phyloP scores from a whole-genome alignment of 2,329 filamentous ascomycete species.

The Colletotrichum horii region DNA sequence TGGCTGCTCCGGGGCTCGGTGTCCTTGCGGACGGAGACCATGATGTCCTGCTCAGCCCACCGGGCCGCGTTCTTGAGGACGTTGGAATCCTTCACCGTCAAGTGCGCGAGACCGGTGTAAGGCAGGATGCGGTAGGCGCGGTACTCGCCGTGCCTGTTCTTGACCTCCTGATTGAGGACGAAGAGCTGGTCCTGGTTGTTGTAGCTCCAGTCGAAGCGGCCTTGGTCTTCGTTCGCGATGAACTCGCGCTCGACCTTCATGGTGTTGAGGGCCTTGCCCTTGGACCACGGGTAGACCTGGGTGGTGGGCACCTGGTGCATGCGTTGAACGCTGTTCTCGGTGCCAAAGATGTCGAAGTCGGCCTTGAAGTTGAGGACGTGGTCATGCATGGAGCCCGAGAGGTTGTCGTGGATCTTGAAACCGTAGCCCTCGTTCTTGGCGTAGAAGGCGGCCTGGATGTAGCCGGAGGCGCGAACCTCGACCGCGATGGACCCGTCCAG shows the following conservation, averaged over 20 bases:
- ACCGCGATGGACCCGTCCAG: conserved; percentile 57
- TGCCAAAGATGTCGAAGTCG: conserved; percentile 57
- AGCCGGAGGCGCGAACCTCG: conserved; percentile 57
- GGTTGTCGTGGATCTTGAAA: conserved; percentile 51
- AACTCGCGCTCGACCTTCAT: conserved; percentile 53
- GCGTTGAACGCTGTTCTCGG: conserved; percentile 47
- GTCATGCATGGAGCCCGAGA: conserved; percentile 58
- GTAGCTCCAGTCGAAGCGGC: conserved; percentile 51
- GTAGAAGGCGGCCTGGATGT: conserved; percentile 56
- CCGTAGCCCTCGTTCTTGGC: conserved; percentile 52
- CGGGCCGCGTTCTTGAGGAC: conserved; percentile 48
- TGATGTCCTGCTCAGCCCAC: conserved; percentile 57
- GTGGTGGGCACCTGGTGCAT: conserved; percentile 36
- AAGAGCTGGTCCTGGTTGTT: conserved; percentile 53
- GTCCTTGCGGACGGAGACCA: conserved; percentile 56
- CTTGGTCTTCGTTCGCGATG: conserved; percentile 46
- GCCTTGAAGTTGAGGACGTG: conserved; percentile 62
- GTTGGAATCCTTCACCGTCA: conserved; percentile 54
- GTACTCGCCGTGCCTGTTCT: conserved; percentile 55
- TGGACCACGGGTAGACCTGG: conserved; percentile 53
- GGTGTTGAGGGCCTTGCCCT: conserved; percentile 50
- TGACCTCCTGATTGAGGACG: conserved; percentile 55
- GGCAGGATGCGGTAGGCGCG: conserved; percentile 57
- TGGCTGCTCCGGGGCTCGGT: conserved; percentile 53
- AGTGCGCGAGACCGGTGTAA: conserved; percentile 40